Conservation (phyloP, 805 yeast species). For the Candida endomychidarum region DNA sequence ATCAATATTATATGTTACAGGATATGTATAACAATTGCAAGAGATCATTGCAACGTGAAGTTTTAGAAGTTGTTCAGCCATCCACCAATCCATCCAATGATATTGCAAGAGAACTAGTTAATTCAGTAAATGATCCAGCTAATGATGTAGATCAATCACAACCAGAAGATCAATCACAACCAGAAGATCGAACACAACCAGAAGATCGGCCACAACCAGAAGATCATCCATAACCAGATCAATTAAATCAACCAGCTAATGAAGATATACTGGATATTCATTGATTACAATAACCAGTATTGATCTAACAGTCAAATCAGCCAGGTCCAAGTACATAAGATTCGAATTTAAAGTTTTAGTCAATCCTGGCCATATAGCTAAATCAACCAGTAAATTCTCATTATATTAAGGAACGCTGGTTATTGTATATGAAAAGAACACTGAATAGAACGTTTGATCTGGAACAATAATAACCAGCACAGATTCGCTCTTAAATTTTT, state of each 20-base stretch:
- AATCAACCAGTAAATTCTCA: too few species aligned
- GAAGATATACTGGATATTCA: too few species aligned
- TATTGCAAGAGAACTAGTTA: too few species aligned
- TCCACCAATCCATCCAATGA: neutral
- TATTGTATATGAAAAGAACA: too few species aligned
- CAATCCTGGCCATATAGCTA: neutral
- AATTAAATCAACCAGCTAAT: neutral
- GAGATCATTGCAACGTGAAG: too few species aligned
- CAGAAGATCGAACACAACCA: neutral
- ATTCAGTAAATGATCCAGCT: too few species aligned
- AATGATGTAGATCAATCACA: neutral
- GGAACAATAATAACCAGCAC: neutral
- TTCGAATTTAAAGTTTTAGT: too few species aligned
- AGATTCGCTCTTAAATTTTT: neutral
- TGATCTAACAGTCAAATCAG: too few species aligned
- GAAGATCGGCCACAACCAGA: neutral
- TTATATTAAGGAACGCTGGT: too few species aligned
- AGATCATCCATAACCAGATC: too few species aligned
- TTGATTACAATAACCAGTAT: too few species aligned
- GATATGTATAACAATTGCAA: neutral
- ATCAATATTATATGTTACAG: slow-evolving; percentile 7
- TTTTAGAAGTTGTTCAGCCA: neutral
- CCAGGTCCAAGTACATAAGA: too few species aligned
- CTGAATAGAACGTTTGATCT: neutral
- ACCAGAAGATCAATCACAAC: neutral